Percentiles rank a stretch among this genome's conserved stretches.
phyloP scores from a whole-genome alignment of 179 eudicot species.

The Silene noctiflora region DNA sequence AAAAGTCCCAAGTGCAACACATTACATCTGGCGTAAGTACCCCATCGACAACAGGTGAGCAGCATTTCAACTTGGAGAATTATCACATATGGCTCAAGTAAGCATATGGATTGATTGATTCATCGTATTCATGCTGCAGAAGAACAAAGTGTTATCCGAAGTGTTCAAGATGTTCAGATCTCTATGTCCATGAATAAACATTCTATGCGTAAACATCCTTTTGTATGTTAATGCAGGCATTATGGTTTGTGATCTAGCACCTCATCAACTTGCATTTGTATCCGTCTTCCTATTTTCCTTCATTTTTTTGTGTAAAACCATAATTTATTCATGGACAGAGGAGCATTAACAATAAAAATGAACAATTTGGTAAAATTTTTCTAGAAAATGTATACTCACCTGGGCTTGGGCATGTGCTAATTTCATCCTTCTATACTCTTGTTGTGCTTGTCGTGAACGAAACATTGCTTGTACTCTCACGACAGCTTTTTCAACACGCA shows the following conservation, averaged over 20 bases:
- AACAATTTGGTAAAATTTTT: not conserved
- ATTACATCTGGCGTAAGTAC: not conserved
- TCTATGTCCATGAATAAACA: not conserved
- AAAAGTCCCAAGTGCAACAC: not conserved
- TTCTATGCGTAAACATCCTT: not conserved
- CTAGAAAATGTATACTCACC: conserved; percentile 29
- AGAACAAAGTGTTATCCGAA: not conserved
- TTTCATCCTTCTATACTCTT: conserved; percentile 86
- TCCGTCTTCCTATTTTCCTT: not conserved
- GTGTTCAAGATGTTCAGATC: not conserved
- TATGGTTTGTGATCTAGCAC: not conserved
- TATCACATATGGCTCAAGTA: not conserved
- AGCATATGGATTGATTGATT: conserved; percentile 22
- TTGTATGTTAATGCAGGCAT: not conserved
- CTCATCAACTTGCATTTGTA: not conserved
- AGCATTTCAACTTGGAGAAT: no score
- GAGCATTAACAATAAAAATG: not conserved
- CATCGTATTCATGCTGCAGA: conserved; percentile 51
- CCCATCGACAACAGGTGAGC: no score
- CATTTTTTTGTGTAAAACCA: not conserved
- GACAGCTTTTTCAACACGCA: conserved; percentile 82
- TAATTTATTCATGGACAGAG: not conserved
- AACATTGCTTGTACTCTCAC: conserved; percentile 90
- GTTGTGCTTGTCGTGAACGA: conserved; percentile 82
- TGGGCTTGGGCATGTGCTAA: conserved; percentile 54